These are phyloP conservation scores for Pinus albicaulis DNA, from an alignment of 75 land plant species.

Conservation along the genomic window DNA sequence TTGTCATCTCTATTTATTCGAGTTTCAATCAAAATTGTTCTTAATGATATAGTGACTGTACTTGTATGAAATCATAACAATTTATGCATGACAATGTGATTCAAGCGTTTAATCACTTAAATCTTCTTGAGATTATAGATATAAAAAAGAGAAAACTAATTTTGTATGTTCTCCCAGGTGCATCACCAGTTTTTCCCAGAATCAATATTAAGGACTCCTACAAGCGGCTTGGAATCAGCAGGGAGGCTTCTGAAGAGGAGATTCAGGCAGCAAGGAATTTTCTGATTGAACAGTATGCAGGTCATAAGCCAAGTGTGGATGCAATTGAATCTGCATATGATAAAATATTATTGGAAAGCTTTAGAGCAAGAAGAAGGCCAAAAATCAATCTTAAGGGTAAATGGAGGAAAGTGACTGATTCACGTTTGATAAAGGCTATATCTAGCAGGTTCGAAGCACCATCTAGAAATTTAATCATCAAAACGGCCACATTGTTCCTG, in stretches of 20 bases:
- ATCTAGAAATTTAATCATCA: conserved; percentile 41
- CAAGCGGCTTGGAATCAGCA: conserved; percentile 77
- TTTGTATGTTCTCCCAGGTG: conserved; percentile 3
- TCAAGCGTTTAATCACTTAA: not conserved
- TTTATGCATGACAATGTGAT: not conserved
- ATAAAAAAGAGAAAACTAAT: not conserved
- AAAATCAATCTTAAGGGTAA: conserved; percentile 65
- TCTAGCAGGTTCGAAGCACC: conserved; percentile 64
- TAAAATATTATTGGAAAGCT: conserved; percentile 80
- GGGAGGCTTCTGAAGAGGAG: conserved; percentile 87
- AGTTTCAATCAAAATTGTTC: not conserved
- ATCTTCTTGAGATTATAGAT: not conserved
- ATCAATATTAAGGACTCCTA: conserved; percentile 77
- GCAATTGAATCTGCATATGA: conserved; percentile 93
- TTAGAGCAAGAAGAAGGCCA: conserved; percentile 65
- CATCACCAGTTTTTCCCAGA: conserved; percentile 63
- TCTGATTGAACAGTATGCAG: conserved; percentile 60
- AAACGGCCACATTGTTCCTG: conserved; percentile 47
- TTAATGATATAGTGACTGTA: not conserved
- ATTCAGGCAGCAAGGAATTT: conserved; percentile 75
- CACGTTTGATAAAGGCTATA: conserved; percentile 41
- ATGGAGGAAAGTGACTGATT: conserved; percentile 54
- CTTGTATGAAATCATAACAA: not conserved
- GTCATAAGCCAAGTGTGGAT: conserved; percentile 78
- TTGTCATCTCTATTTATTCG: not conserved